phyloP scores from a whole-genome alignment of 352 stramenopile genomes.

The Phytophthora syringae region DNA sequence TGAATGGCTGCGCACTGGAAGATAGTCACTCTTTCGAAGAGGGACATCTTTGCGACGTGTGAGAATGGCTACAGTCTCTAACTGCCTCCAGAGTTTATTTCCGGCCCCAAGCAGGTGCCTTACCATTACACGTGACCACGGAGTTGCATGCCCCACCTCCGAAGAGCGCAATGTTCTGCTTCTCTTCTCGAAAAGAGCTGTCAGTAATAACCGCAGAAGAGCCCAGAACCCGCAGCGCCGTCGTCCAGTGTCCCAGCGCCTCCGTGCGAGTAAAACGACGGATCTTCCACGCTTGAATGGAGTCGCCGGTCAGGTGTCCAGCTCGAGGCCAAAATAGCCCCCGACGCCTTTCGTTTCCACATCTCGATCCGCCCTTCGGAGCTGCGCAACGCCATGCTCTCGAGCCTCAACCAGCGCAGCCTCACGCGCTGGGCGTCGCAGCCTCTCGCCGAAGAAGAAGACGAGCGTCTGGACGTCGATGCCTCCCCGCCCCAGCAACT shows the following conservation, averaged over 20 bases:
- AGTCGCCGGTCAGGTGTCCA: slow-evolving; percentile 1
- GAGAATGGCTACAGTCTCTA: slow-evolving; percentile 7
- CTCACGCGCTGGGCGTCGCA: slow-evolving; percentile 14
- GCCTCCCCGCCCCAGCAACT: not conserved
- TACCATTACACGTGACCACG: too few species aligned
- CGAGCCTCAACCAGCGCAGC: slow-evolving; percentile 26
- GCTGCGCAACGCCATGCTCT: slow-evolving; percentile 15
- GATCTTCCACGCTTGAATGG: too few species aligned
- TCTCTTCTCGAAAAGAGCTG: too few species aligned
- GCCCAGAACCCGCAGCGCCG: too few species aligned
- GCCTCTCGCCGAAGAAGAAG: not conserved
- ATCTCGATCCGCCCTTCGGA: not conserved
- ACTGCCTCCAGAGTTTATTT: too few species aligned
- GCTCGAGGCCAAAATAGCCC: slow-evolving; percentile 2
- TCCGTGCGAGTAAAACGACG: not conserved
- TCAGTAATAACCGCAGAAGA: too few species aligned
- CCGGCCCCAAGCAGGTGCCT: too few species aligned
- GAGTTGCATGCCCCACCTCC: too few species aligned
- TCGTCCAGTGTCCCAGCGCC: too few species aligned
- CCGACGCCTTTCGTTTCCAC: not conserved
- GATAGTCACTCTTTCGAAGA: not conserved
- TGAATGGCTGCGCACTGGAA: not conserved
- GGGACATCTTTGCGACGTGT: slow-evolving; percentile 26
- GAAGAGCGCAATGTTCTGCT: too few species aligned
- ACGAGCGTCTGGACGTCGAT: not conserved